Evolutionary conservation across 139 green algal genomes (phyloP).

Genomic region (Pleodorina starrii): DNA sequence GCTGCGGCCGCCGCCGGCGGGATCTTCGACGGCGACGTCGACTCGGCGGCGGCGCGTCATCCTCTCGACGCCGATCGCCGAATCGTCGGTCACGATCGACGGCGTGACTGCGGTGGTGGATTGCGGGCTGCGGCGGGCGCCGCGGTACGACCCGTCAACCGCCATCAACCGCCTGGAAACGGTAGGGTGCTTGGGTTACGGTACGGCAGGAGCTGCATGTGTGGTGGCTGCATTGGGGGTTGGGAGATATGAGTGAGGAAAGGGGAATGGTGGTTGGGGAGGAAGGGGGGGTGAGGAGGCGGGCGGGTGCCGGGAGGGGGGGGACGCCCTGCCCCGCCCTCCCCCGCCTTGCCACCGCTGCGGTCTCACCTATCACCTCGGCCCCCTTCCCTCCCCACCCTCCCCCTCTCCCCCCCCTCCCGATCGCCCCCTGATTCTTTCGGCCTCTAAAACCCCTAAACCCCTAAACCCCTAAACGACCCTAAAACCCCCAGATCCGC

Average conservation of each 20-base stretch:
- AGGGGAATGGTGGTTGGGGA: no score
- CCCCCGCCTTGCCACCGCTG: no score
- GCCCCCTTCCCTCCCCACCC: neutral
- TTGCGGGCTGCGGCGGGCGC: constrained; percentile 62
- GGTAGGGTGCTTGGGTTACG: no score
- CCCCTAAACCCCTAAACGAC: no score
- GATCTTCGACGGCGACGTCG: neutral
- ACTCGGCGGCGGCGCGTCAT: constrained; percentile 66
- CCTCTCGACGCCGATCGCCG: constrained; percentile 78
- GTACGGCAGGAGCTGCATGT: no score
- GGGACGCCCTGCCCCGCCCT: no score
- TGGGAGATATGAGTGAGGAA: no score
- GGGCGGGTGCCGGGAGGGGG: no score
- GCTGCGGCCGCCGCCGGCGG: constrained; percentile 42
- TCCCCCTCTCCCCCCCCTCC: neutral
- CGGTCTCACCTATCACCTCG: no score
- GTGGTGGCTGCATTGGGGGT: no score
- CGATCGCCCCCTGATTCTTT: neutral
- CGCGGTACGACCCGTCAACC: constrained; percentile 61
- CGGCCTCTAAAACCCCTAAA: neutral
- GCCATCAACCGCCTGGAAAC: constrained; percentile 63
- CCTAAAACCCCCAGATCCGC: constrained; percentile 2
- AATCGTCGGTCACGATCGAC: constrained; percentile 76
- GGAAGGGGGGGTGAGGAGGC: no score
- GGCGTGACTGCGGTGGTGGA: constrained; percentile 82